Conservation (phyloP, 2,329 filamentous ascomycete genomes). For the Mycogone perniciosa region DNA sequence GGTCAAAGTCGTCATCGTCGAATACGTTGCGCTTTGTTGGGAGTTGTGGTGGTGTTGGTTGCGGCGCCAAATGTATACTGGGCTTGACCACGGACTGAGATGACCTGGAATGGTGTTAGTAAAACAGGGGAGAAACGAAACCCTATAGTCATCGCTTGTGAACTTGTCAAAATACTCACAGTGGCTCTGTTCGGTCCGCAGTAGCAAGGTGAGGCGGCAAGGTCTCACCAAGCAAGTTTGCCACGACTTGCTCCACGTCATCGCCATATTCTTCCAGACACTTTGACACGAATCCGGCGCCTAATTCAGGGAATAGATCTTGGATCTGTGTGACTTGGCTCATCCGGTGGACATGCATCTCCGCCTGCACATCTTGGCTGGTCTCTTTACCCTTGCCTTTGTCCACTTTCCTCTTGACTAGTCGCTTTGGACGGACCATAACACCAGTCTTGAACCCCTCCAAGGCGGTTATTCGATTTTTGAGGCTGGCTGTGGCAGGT, state of each 20-base stretch:
- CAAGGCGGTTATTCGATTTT: conserved; percentile 55
- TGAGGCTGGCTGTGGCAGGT: conserved; percentile 48
- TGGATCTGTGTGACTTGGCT: conserved; percentile 85
- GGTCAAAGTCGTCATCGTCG: conserved; percentile 74
- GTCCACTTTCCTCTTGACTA: conserved; percentile 48
- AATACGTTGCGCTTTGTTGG: conserved; percentile 65
- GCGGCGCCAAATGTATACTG: conserved; percentile 44
- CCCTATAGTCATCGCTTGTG: background rate
- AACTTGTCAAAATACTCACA: conserved; percentile 38
- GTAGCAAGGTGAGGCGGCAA: conserved; percentile 61
- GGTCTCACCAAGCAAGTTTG: conserved; percentile 72
- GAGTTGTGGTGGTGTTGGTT: conserved; percentile 50
- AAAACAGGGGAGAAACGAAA: background rate
- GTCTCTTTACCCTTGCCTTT: conserved; percentile 57
- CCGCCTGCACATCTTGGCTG: conserved; percentile 32
- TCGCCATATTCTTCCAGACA: conserved; percentile 75
- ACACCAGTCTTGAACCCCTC: conserved; percentile 53
- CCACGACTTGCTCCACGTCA: conserved; percentile 70
- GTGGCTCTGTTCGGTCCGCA: conserved; percentile 57
- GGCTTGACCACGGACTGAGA: conserved; percentile 19
- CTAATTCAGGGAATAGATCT: conserved; percentile 84
- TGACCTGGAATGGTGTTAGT: conserved; percentile 23
- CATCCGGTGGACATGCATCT: conserved; percentile 72
- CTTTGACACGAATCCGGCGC: conserved; percentile 72
- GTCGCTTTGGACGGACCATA: conserved; percentile 44